These are phyloP conservation scores for Sapria himalayana DNA, from an alignment of 345 rosid genomes.

Conservation along the genomic window DNA sequence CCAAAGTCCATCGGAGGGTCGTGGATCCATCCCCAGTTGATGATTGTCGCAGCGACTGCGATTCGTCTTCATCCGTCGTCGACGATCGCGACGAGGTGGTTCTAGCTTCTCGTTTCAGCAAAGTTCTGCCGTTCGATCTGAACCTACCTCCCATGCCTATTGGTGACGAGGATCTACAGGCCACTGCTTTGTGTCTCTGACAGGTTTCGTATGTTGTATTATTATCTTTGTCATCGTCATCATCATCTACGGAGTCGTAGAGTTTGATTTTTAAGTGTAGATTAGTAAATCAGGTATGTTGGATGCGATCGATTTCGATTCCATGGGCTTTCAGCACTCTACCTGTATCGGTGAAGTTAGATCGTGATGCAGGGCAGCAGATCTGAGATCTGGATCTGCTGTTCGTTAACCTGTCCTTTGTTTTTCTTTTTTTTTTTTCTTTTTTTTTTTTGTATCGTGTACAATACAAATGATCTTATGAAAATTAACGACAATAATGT, in stretches of 20 bases:
- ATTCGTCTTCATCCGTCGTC: slow-evolving; percentile 26
- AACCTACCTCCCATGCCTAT: slow-evolving; percentile 15
- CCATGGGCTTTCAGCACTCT: neutral
- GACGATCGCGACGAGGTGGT: slow-evolving; percentile 18
- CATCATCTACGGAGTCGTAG: too few species aligned
- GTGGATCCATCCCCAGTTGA: slow-evolving; percentile 10
- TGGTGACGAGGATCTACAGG: slow-evolving; percentile 10
- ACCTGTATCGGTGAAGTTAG: slow-evolving; percentile 8
- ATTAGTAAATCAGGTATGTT: slow-evolving; percentile 2
- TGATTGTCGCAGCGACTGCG: slow-evolving; percentile 25
- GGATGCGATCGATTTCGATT: slow-evolving; percentile 5
- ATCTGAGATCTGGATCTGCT: slow-evolving; percentile 5
- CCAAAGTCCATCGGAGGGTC: slow-evolving; percentile 5
- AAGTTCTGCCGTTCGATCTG: slow-evolving; percentile 22
- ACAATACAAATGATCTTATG: slow-evolving; percentile 9
- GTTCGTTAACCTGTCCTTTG: slow-evolving; percentile 4
- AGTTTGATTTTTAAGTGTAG: slow-evolving; percentile 8
- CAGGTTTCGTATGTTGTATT: neutral
- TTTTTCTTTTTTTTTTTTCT: neutral
- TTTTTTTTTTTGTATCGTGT: slow-evolving; percentile 7
- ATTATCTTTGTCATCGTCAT: too few species aligned
- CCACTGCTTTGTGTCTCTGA: slow-evolving; percentile 22
- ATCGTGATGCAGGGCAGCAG: slow-evolving; percentile 6
- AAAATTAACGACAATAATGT: neutral
- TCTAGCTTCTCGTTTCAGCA: slow-evolving; percentile 11